Evolutionary conservation across 805 yeast genomes (phyloP).

Genomic region (Lachancea quebecensis): DNA sequence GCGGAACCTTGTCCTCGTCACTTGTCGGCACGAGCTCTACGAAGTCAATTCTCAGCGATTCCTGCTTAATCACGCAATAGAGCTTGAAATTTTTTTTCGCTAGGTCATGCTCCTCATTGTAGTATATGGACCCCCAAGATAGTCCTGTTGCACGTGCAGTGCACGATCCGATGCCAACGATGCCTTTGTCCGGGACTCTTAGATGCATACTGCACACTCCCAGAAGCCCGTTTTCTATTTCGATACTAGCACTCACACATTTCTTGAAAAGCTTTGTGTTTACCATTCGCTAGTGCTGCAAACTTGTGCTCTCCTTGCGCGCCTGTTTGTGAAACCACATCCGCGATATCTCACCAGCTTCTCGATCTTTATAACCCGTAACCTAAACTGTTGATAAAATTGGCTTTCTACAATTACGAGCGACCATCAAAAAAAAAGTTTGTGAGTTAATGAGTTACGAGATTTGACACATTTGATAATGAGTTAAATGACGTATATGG

Average conservation of each 20-base stretch:
- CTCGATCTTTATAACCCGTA: too few relatives aligned
- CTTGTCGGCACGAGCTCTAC: neutral
- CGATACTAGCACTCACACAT: slow-evolving; percentile 1
- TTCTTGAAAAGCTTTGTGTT: slow-evolving; percentile 1
- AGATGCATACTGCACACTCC: slow-evolving; percentile 3
- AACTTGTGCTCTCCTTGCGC: neutral
- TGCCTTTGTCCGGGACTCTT: neutral
- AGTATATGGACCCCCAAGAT: slow-evolving; percentile 8
- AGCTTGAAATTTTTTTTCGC: slow-evolving; percentile 3
- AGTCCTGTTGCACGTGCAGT: slow-evolving; percentile 7
- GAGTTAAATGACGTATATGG: too few relatives aligned
- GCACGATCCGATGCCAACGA: slow-evolving; percentile 8
- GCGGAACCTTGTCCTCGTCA: neutral
- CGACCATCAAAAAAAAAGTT: too few relatives aligned
- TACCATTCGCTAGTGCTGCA: neutral
- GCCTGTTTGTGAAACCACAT: too few relatives aligned
- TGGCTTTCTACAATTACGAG: too few relatives aligned
- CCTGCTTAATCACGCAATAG: slow-evolving; percentile 7
- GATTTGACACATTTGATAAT: too few relatives aligned
- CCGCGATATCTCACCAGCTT: too few relatives aligned
- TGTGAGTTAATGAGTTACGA: too few relatives aligned
- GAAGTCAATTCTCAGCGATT: slow-evolving; percentile 11
- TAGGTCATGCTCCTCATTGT: slow-evolving; percentile 4
- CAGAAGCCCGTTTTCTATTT: slow-evolving; percentile 3
- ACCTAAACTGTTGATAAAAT: too few relatives aligned